Evolutionary conservation across 1,139 yeast species (phyloP).

Genomic region (Candida dubliniensis): DNA sequence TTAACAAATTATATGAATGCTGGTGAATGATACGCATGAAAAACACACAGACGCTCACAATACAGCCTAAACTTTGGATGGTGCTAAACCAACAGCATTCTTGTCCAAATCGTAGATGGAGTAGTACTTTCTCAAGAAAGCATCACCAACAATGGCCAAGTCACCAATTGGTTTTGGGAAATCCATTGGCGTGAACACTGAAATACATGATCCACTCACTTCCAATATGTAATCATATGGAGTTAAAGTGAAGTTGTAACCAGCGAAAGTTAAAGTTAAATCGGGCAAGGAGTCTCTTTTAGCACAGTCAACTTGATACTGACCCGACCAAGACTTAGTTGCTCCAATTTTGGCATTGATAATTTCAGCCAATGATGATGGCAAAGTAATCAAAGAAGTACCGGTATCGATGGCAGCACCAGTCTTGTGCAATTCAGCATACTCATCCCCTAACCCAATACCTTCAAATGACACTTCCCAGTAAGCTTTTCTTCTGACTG

Average conservation of each 20-base stretch:
- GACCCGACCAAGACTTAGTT: constrained; percentile 95
- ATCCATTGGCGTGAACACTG: constrained; percentile 96
- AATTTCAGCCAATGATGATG: constrained; percentile 92
- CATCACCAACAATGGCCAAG: constrained; percentile 93
- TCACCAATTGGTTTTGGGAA: constrained; percentile 97
- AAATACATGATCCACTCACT: constrained; percentile 90
- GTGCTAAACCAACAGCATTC: constrained; percentile 91
- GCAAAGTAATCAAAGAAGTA: constrained; percentile 91
- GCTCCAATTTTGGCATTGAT: constrained; percentile 96
- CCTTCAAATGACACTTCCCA: constrained; percentile 97
- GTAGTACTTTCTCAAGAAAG: constrained; percentile 92
- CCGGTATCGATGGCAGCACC: constrained; percentile 99
- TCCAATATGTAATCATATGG: constrained; percentile 92
- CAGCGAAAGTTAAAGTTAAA: constrained; percentile 82
- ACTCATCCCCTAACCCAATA: constrained; percentile 86
- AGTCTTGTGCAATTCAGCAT: constrained; percentile 73
- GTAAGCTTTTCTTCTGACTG: constrained; percentile 98
- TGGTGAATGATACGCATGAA: background rate
- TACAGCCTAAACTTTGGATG: constrained; percentile 11
- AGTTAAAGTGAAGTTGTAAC: constrained; percentile 84
- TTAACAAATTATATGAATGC: background rate
- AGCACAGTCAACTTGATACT: constrained; percentile 88
- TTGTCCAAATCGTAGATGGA: constrained; percentile 88
- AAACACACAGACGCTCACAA: background rate
- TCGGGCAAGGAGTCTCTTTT: constrained; percentile 83